These are phyloP conservation scores for Bipolaris zeicola DNA, from an alignment of 2,329 filamentous ascomycete genomes.

Conservation along the genomic window DNA sequence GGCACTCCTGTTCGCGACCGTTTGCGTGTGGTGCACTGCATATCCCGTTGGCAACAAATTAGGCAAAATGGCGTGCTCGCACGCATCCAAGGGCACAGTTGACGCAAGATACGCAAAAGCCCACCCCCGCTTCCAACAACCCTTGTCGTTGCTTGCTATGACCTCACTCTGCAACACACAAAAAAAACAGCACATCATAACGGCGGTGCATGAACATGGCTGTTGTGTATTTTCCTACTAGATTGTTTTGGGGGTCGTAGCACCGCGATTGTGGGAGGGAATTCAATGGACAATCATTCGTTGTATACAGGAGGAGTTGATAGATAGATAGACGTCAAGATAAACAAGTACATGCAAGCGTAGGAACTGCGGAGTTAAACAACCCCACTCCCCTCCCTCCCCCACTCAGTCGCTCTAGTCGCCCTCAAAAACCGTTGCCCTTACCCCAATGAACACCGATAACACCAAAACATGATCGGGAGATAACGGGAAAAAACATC, in stretches of 20 bases:
- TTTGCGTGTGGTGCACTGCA: neutral
- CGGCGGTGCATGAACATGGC: too few species aligned
- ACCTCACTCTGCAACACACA: neutral
- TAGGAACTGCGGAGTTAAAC: neutral
- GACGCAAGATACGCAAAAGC: slow-evolving; percentile 5
- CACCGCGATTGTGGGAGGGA: neutral
- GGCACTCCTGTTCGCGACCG: neutral
- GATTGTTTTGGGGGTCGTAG: neutral
- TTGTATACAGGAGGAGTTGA: neutral
- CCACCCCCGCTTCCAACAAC: slow-evolving; percentile 1
- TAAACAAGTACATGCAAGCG: slow-evolving; percentile 11
- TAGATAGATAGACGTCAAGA: slow-evolving; percentile 6
- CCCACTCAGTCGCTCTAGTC: slow-evolving; percentile 14
- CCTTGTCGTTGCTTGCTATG: neutral
- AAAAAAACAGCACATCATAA: neutral
- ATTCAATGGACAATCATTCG: too few species aligned
- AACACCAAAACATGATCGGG: neutral
- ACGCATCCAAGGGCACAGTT: slow-evolving; percentile 4
- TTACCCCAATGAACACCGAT: neutral
- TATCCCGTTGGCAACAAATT: slow-evolving; percentile 32
- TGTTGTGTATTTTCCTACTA: neutral
- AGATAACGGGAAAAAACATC: neutral
- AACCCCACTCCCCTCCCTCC: slow-evolving; percentile 4
- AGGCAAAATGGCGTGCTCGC: slow-evolving; percentile 40
- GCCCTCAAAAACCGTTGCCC: neutral